A percentile compares a stretch with the other conserved stretches of the same genome.
These are phyloP conservation scores for Rhodamnia argentea DNA, from an alignment of 345 rosid genomes.

Conservation along the genomic window DNA sequence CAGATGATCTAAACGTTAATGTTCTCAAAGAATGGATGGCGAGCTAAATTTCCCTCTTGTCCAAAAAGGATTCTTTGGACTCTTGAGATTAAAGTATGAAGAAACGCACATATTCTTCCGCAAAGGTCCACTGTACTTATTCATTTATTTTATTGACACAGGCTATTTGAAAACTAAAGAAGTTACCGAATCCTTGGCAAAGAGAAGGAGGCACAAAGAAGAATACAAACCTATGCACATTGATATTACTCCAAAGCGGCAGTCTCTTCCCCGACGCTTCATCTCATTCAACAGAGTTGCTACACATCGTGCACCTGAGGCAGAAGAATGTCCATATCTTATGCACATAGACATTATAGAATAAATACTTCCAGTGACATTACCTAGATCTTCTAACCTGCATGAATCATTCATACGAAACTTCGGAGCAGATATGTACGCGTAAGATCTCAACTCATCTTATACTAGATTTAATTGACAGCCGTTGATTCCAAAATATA, in stretches of 20 bases:
- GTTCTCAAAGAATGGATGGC: neutral
- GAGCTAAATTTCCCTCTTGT: neutral
- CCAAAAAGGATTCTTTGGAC: neutral
- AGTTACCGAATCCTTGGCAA: neutral
- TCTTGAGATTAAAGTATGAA: neutral
- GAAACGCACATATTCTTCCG: neutral
- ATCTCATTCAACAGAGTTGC: constrained; percentile 81
- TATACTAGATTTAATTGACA: neutral
- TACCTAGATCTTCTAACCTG: neutral
- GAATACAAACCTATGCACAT: constrained; percentile 84
- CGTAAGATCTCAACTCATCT: neutral
- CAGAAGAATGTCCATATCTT: neutral
- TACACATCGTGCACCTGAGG: constrained; percentile 81
- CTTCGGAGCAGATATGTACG: neutral
- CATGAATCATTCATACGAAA: neutral
- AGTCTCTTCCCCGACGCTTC: constrained; percentile 84
- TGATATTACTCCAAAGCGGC: constrained; percentile 82
- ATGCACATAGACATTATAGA: neutral
- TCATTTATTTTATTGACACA: neutral
- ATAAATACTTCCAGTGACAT: neutral
- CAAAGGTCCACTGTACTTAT: neutral
- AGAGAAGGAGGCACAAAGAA: neutral
- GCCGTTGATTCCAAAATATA: neutral
- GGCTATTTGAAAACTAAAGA: neutral
- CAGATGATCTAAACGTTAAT: neutral